phyloP scores from a whole-genome alignment of 176 grass and related monocot genomes.

The Musa itinerans region DNA sequence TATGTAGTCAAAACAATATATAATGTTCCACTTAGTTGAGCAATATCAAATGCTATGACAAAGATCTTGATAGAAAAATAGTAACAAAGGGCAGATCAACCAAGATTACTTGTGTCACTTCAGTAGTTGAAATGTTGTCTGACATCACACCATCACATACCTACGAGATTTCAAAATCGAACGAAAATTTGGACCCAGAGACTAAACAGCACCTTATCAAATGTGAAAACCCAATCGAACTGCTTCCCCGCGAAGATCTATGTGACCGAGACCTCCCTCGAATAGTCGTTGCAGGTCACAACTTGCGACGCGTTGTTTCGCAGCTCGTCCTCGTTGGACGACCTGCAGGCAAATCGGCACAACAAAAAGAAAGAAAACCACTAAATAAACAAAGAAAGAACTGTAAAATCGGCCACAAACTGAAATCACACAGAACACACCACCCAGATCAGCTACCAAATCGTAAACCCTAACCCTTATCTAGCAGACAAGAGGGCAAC shows the following conservation, averaged over 20 bases:
- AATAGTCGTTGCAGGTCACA: slow-evolving; percentile 82
- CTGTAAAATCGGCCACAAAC: no score
- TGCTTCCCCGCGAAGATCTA: slow-evolving; percentile 79
- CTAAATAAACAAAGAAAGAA: not conserved
- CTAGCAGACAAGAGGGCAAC: not conserved
- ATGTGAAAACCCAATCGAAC: slow-evolving; percentile 79
- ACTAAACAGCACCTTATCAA: slow-evolving; percentile 60
- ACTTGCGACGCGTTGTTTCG: slow-evolving; percentile 79
- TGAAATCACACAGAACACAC: not conserved
- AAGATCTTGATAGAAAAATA: no score
- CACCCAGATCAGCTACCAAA: not conserved
- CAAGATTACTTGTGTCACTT: no score
- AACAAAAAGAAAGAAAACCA: not conserved
- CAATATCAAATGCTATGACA: no score
- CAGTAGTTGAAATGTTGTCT: no score
- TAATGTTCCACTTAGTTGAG: no score
- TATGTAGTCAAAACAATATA: no score
- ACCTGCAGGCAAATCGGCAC: slow-evolving; percentile 30
- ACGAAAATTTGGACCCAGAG: no score
- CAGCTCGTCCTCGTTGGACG: slow-evolving; percentile 68
- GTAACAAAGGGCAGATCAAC: no score
- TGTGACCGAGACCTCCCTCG: slow-evolving; percentile 73
- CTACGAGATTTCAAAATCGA: no score
- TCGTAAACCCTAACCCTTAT: not conserved
- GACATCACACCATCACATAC: no score